Percentiles rank a stretch among this genome's conserved stretches.
Evolutionary conservation across 2,329 filamentous ascomycete genomes (phyloP).

Genomic region (Aspergillus fumigatus): DNA sequence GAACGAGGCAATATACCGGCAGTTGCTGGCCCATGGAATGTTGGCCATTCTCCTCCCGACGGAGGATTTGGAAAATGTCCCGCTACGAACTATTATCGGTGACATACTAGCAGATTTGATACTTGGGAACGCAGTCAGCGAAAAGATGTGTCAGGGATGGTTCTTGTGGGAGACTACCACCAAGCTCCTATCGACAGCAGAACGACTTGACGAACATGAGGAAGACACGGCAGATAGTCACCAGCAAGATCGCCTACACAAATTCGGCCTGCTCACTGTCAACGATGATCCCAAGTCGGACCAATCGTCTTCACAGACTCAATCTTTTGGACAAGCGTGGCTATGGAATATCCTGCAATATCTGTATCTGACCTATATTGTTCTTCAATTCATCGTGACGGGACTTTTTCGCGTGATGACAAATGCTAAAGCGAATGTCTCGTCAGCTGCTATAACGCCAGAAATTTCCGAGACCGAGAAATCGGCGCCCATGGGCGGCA

Average conservation of each 20-base stretch:
- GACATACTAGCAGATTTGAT: constrained; percentile 90
- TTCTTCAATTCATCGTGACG: constrained; percentile 61
- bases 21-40: constrained; percentile 77
- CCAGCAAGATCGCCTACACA: constrained; percentile 47
- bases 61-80: constrained; percentile 85
- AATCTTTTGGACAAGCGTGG: constrained; percentile 34
- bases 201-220: constrained; percentile 16
- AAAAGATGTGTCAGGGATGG: constrained; percentile 81
- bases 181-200: constrained; percentile 57
- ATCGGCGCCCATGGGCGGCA: constrained; percentile 24
- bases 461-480: constrained; percentile 25
- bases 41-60: constrained; percentile 82
- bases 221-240: constrained; percentile 28
- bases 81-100: constrained; percentile 74
- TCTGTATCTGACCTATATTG: constrained; percentile 51
- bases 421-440: constrained; percentile 48
- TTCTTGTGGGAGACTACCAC: constrained; percentile 80
- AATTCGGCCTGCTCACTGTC: constrained; percentile 51
- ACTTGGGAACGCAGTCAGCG: constrained; percentile 73
- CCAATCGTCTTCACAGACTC: constrained; percentile 25
- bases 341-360: constrained; percentile 52
- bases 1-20: constrained; percentile 79
- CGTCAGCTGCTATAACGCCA: constrained; percentile 21
- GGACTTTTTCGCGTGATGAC: constrained; percentile 65
- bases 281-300: constrained; percentile 21